Evolutionary conservation across 805 yeast genomes (phyloP), one percentile per base, ranked within the genome.

Genomic region (Candida patagonica): DNA sequence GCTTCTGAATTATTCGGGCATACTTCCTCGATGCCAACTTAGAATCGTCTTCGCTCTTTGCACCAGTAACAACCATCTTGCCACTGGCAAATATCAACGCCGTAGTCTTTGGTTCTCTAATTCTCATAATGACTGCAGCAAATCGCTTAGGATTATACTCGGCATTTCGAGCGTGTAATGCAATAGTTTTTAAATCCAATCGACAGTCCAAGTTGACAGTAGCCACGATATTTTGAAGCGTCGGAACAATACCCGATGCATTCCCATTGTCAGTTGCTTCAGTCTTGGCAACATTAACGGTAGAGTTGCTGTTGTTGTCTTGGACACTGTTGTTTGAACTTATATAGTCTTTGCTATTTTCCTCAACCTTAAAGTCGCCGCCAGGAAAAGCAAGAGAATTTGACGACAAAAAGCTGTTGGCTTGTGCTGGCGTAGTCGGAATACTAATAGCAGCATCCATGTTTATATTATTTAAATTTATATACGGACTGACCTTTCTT

Each of bases 11-110:
- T 57, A 92, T 92, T 69, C 98, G 79, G 1, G 98, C 98, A 55
- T 92, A 92, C 61, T 92, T 92, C 66, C 98, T 77, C 16, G 96
- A 86, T 1, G 98, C 98, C 49, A 92, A 72, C 62, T 92, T 92
- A n/a, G 96, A 86, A 60, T 92, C 97, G 59, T 92, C 97, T 62
- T 92, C 98, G 26, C 95, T 82, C 63, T 92, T 92, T 19, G 98
- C 98, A 74, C 98, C 98, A 23, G 97, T 92, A 12, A 92, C 98
- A 51, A 92, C 98, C 98, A 92, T 92, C 63, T 92, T 92, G 56
- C 98, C 98, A 2, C 96, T 87, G 1, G 98, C 98, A 62, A 92
- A 92, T 50, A 92, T 92, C 51, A 92, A 71, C 0, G 98, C 97
- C 2, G 98, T 92, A 1, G 98, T 92, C 62, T 92, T 92, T 13